phyloP scores from a whole-genome alignment of 2,329 filamentous ascomycete genomes.

The Penicillium crustosum region DNA sequence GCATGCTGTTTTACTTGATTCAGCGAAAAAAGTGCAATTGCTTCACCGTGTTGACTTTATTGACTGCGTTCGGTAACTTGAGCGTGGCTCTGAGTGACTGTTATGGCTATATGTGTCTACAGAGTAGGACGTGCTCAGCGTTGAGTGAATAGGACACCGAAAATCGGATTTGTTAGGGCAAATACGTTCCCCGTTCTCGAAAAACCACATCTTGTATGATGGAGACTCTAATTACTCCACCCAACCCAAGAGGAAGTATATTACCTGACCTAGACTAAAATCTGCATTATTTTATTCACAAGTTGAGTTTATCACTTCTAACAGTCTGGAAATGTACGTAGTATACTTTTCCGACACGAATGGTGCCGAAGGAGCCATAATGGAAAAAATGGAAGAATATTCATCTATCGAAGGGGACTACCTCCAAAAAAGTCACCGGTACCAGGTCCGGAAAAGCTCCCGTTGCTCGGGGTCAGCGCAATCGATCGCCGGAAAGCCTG shows the following conservation, averaged over 20 bases:
- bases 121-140: too few species aligned
- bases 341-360: background rate
- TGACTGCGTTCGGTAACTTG: too few species aligned
- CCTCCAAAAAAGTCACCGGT: slow-evolving; percentile 41
- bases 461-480: slow-evolving; percentile 45
- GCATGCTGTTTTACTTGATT: too few species aligned
- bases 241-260: background rate
- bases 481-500: slow-evolving; percentile 45
- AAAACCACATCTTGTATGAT: background rate
- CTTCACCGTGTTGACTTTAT: too few species aligned
- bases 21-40: too few species aligned
- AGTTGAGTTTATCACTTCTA: background rate
- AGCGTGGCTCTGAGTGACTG: too few species aligned
- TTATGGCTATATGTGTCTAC: too few species aligned
- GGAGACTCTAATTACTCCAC: background rate
- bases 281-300: background rate
- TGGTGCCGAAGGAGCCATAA: background rate
- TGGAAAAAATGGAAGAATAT: background rate
- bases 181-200: background rate
- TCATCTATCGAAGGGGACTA: slow-evolving; percentile 38
- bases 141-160: too few species aligned
- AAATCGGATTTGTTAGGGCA: background rate
- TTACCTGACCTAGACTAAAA: background rate
- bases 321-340: background rate
- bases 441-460: slow-evolving; percentile 40